Conservation (phyloP, 108 stramenopile species). For the Cyclotella baltica region DNA sequence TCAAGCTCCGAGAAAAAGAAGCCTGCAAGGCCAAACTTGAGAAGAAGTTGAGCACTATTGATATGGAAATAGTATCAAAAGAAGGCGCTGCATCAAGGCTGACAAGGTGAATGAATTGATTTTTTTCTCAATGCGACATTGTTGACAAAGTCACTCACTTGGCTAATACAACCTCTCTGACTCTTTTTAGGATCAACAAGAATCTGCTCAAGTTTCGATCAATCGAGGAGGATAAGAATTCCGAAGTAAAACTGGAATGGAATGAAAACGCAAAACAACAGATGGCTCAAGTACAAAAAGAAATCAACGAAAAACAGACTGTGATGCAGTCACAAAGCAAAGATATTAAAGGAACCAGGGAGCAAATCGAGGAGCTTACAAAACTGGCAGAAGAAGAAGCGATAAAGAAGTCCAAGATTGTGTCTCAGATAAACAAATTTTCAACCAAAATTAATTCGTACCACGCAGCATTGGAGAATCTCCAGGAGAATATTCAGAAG, state of each 20-base stretch:
- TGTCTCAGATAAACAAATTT: background rate
- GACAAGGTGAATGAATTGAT: background rate
- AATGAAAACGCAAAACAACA: background rate
- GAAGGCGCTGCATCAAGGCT: background rate
- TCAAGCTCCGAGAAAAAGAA: background rate
- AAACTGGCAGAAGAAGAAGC: no score
- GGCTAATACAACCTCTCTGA: background rate
- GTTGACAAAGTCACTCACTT: background rate
- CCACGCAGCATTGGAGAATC: background rate
- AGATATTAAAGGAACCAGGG: background rate
- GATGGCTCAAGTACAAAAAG: background rate
- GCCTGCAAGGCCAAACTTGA: background rate
- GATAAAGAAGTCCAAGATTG: background rate
- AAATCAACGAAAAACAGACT: background rate
- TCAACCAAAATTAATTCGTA: background rate
- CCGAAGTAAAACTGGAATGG: background rate
- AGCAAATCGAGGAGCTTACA: background rate
- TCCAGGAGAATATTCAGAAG: constrained; percentile 5
- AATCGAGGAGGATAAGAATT: background rate
- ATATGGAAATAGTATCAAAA: background rate
- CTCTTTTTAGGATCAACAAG: background rate
- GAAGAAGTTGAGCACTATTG: background rate
- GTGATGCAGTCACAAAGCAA: background rate
- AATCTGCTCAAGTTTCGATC: background rate
- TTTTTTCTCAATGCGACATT: no score